Base-by-base conservation (phyloP, 805 yeast genomes). In the Saccharomyces kudriavzevii region DNA sequence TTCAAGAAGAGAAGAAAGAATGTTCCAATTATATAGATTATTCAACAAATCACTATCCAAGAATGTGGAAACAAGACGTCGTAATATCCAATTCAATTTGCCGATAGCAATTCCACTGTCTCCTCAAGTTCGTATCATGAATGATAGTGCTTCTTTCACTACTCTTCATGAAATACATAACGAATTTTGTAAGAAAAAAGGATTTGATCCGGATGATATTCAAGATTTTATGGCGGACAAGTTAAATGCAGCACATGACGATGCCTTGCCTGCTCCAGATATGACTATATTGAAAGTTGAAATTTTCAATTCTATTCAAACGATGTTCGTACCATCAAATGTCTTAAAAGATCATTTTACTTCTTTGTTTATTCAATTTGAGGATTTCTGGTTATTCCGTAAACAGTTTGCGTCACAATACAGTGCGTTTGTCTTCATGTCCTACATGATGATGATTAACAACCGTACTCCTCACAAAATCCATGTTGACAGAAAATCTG, bases 371-470 rank as follows among this genome's bases (percentile, higher is more conserved):
- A 78, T 85, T 11, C 79, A 83, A 54, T 95, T 85, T 67, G 97
- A 87, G 69, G 97, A 92, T 64, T 94, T 92, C 76, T 94, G 99
- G 99, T 72, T 92, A 51, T 94, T 95, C 83, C 81, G 98, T 58
- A 89, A 90, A 63, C 97, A 91, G 65, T 95, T 94, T 66, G 83
- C 97, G 4, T 85, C 96, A 27, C 96, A 91, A 70, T 94, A 92
- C 71, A 97, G 97, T 4, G 84, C 96, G 0, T 87, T 94, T 62
- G 83, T 89, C 47, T 92, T 92, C 70, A 84, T 91, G 78, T 88
- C 98, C 0, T 89, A 89, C 65, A 86, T 92, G 90, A 82, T 94
- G 87, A 85, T 96, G 71, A 88, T 94, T 63, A 89, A 89, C 67
- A 83, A 86, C 49, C 82, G 99, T 64, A 92, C 89, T 58, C 98